phyloP scores from a whole-genome alignment of 2,329 filamentous ascomycete genomes.

The Tolypocladium cylindrosporum region DNA sequence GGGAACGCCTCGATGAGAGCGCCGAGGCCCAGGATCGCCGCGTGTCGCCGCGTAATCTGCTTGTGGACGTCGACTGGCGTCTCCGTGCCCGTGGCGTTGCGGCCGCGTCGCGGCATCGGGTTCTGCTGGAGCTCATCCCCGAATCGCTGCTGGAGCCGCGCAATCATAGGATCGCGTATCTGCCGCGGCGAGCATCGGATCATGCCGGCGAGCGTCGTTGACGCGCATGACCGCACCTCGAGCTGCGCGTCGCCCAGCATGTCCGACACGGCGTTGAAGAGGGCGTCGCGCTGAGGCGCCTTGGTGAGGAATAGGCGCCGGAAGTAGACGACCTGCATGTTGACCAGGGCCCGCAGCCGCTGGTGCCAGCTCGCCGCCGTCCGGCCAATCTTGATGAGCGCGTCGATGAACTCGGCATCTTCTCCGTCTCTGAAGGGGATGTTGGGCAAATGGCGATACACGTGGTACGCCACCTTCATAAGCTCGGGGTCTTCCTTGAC shows the following conservation, averaged over 20 bases:
- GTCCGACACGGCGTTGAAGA: constrained; percentile 87
- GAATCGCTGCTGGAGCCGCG: constrained; percentile 68
- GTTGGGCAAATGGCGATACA: constrained; percentile 93
- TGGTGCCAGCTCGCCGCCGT: constrained; percentile 89
- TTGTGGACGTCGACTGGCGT: constrained; percentile 63
- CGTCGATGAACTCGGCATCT: constrained; percentile 72
- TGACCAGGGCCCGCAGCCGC: constrained; percentile 85
- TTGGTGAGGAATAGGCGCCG: constrained; percentile 83
- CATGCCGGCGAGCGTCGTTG: constrained; percentile 90
- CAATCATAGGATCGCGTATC: constrained; percentile 70
- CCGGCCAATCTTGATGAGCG: constrained; percentile 79
- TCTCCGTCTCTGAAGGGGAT: constrained; percentile 85
- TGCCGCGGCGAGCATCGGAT: constrained; percentile 83
- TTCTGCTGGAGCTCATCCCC: constrained; percentile 68
- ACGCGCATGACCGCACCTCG: constrained; percentile 89
- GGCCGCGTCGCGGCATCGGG: constrained; percentile 69
- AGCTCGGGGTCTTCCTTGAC: constrained; percentile 97
- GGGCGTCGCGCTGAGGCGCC: constrained; percentile 60
- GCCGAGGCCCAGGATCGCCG: constrained; percentile 83
- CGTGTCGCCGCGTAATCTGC: constrained; percentile 74
- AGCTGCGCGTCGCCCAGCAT: constrained; percentile 91
- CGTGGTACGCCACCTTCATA: constrained; percentile 88
- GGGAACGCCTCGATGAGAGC: constrained; percentile 92
- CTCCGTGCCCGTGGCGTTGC: constrained; percentile 51
- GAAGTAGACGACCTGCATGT: constrained; percentile 99